phyloP scores from a whole-genome alignment of 495 filamentous ascomycete genomes.

The Aspergillus sclerotioniger region DNA sequence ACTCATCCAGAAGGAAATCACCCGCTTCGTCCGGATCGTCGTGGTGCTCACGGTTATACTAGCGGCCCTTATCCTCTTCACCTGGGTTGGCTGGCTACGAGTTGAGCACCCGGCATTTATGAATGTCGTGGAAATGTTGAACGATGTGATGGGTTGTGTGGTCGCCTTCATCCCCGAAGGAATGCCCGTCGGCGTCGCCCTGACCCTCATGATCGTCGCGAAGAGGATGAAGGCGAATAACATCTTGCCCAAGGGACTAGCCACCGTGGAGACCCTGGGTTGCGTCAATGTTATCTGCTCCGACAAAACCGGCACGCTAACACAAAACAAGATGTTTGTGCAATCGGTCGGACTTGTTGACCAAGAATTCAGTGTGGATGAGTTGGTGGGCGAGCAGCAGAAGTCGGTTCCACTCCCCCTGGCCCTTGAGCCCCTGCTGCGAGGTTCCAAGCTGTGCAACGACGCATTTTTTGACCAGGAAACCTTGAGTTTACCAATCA shows the following conservation, averaged over 20 bases:
- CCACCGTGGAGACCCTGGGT: conserved; percentile 71
- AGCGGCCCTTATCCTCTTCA: conserved; percentile 53
- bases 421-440: conserved; percentile 21
- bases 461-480: conserved; percentile 65
- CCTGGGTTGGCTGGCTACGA: conserved; percentile 63
- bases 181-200: conserved; percentile 65
- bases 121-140: conserved; percentile 63
- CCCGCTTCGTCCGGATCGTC: conserved; percentile 65
- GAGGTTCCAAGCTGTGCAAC: conserved; percentile 57
- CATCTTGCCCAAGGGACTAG: conserved; percentile 65
- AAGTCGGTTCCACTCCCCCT: conserved; percentile 15
- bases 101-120: conserved; percentile 62
- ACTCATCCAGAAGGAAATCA: conserved; percentile 65
- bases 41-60: conserved; percentile 53
- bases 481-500: conserved; percentile 49
- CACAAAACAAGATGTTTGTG: conserved; percentile 52
- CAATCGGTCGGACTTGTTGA: conserved; percentile 41
- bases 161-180: conserved; percentile 75
- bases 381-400: conserved; percentile 14
- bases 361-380: conserved; percentile 26
- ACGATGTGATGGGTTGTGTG: conserved; percentile 63
- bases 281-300: conserved; percentile 69
- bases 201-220: conserved; percentile 59
- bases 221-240: conserved; percentile 63
- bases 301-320: conserved; percentile 72